Percentiles rank a stretch among this genome's conserved stretches.
Conservation (phyloP, 192 early-diverging fungal species). For the Linnemannia elongata region DNA sequence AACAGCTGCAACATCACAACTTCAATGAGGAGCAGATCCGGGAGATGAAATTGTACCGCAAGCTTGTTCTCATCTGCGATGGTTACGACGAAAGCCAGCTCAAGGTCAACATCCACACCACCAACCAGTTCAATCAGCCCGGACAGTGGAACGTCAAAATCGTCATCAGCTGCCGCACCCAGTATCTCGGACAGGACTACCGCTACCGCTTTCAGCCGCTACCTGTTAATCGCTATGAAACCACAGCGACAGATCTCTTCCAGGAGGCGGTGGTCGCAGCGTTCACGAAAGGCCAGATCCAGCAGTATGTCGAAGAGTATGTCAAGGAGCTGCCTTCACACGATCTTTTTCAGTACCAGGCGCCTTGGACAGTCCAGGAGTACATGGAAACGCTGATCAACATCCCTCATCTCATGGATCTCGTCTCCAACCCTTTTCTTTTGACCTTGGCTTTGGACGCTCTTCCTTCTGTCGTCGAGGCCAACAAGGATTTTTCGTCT, state of each 20-base stretch:
- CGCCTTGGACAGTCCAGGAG: not conserved
- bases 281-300: not conserved
- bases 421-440: not conserved
- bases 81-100: slow-evolving; percentile 11
- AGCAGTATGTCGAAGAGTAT: not conserved
- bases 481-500: not conserved
- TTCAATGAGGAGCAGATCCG: no score
- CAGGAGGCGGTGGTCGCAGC: not conserved
- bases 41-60: not conserved
- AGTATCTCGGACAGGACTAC: not conserved
- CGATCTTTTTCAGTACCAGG: not conserved
- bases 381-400: not conserved
- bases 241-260: not conserved
- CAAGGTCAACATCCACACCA: not conserved
- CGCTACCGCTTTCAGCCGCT: not conserved
- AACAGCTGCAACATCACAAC: no score
- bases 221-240: no score
- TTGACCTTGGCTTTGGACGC: not conserved
- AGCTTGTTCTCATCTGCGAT: slow-evolving; percentile 1
- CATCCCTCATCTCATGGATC: not conserved
- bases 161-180: not conserved
- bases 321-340: not conserved
- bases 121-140: not conserved
- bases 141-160: not conserved
- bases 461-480: not conserved